Conservation (phyloP, 306 rosid genomes). For the Trifolium repens region DNA sequence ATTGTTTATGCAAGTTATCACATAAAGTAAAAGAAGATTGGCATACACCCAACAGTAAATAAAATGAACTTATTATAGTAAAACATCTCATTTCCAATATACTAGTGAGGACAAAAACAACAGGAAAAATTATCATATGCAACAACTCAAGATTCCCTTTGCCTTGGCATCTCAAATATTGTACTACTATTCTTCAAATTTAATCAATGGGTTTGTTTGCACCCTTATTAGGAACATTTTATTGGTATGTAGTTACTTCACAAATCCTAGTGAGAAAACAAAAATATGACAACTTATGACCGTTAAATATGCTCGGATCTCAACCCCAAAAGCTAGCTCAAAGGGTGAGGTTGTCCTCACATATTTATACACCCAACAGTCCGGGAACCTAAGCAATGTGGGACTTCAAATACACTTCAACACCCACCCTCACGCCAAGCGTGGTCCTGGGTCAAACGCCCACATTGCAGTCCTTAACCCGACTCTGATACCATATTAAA, state of each 20-base stretch:
- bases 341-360: no score
- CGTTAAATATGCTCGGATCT: no score
- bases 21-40: not conserved
- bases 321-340: no score
- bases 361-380: no score
- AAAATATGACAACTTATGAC: not conserved
- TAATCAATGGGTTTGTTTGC: constrained; percentile 36
- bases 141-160: constrained; percentile 24
- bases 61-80: not conserved
- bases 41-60: not conserved
- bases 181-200: constrained; percentile 27
- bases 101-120: constrained; percentile 29
- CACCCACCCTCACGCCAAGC: no score
- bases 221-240: constrained; percentile 37
- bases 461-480: no score
- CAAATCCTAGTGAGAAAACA: not conserved
- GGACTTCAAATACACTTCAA: no score
- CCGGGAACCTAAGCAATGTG: no score
- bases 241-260: constrained; percentile 31
- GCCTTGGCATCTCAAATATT: constrained; percentile 28
- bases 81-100: constrained; percentile 15
- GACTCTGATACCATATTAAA: no score
- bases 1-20: not conserved
- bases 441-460: no score
- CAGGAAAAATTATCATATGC: not conserved